A percentile compares a stretch with the other conserved stretches of the same genome.
These are phyloP conservation scores for Annulohypoxylon nitens DNA, from an alignment of 495 filamentous ascomycete species.

Conservation along the genomic window DNA sequence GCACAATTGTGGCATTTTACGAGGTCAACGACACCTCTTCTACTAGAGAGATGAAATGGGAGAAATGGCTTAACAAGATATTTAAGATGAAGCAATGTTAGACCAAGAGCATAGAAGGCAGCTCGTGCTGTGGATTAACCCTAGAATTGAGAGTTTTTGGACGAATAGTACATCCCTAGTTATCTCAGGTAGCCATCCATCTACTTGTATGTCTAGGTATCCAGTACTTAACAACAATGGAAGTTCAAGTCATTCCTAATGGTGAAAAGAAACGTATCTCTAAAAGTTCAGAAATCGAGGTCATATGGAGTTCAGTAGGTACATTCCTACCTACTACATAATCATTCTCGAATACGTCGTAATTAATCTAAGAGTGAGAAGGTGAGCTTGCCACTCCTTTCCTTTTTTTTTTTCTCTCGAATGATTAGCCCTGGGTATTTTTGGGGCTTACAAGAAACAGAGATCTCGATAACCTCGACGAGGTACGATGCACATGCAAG, in stretches of 20 bases:
- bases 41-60: background rate
- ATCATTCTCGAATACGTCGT: background rate
- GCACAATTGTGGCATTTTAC: background rate
- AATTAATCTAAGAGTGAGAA: background rate
- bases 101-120: slow-evolving; percentile 9
- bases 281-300: no score
- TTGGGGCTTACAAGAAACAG: background rate
- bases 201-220: background rate
- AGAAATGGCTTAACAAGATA: background rate
- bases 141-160: background rate
- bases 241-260: no score
- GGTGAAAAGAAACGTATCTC: no score
- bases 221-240: background rate
- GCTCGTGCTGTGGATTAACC: slow-evolving; percentile 6
- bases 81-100: slow-evolving; percentile 12
- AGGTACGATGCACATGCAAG: background rate
- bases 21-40: background rate
- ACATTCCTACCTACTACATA: background rate
- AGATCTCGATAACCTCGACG: background rate
- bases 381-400: background rate
- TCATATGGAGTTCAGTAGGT: background rate
- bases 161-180: background rate
- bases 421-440: background rate
- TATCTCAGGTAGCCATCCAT: background rate
- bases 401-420: background rate